Evolutionary conservation across 2,329 filamentous ascomycete species (phyloP).

Genomic region (Colletotrichum sp.): DNA sequence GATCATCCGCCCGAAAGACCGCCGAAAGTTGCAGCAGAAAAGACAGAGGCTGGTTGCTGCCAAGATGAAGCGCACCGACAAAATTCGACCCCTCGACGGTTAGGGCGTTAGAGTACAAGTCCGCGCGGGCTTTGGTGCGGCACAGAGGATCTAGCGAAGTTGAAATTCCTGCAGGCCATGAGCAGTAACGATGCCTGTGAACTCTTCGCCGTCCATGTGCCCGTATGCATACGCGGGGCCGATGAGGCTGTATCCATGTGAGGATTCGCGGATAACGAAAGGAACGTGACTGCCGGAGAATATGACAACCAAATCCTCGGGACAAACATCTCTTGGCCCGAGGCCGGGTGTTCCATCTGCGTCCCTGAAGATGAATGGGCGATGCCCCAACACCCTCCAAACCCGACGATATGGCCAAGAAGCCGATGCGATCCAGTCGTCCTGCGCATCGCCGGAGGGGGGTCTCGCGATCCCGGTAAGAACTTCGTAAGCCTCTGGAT

Average conservation of each 20-base stretch:
- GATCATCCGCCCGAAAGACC: background rate
- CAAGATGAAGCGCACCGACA: conserved; percentile 21
- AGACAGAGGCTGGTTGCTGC: conserved; percentile 17
- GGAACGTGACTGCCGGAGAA: background rate
- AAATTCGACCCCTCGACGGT: conserved; percentile 18
- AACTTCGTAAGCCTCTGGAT: background rate
- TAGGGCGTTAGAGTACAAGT: conserved; percentile 20
- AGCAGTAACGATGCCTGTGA: background rate
- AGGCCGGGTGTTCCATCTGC: background rate
- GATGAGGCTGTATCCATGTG: background rate
- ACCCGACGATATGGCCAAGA: background rate
- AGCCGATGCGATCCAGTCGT: background rate
- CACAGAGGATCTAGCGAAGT: background rate
- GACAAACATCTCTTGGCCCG: background rate
- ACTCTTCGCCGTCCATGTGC: background rate
- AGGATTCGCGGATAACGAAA: background rate
- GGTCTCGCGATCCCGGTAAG: background rate
- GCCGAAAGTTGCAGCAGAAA: conserved; percentile 12
- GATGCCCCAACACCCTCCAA: background rate
- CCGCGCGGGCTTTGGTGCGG: background rate
- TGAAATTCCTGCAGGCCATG: background rate
- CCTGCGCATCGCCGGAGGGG: background rate
- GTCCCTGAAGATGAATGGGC: background rate
- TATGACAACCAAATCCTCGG: background rate
- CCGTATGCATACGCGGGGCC: background rate